Evolutionary conservation across 192 early-diverging fungal species (phyloP), one percentile per base, ranked within the genome.

Genomic region (Coemansia nantahalensis): DNA sequence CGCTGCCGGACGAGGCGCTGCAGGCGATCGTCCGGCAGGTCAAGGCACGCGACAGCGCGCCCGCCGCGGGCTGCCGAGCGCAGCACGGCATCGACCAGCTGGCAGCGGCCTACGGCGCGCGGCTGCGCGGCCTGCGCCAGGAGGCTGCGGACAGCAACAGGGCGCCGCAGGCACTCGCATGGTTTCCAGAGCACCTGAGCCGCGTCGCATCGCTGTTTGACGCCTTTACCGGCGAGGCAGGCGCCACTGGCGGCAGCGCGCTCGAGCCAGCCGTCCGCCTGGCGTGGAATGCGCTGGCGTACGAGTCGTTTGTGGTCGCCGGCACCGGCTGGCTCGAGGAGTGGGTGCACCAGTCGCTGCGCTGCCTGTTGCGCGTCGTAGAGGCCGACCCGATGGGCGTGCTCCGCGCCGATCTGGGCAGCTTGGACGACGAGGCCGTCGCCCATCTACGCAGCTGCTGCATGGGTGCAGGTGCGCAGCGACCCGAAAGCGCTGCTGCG

Each of bases 231-330:
- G 13, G 43, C 43, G 43, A 30, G 8, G 14, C 21, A 12, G 6
- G 31, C 0, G 15, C 15, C 8, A 23, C 23, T 23, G 15, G 14
- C 5, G 28, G n/a, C 3, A 1, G 2, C 1, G 41, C 41, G 13
- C 19, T 36, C 26, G 26, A 28, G 26, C 26, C 26, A 28, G 26
- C 26, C 26, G 3, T 3, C 26, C 26, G 26, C 4, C 19, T 35
- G 22, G 62, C 49, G 3, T 73, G 69, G 69, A 30, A 45, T 18
- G 53, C 69, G 17, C 50, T 73, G 34, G 38, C 59, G 9, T 51
- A 36, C 37, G 40, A 50, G 23, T 14, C 47, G 10, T 48, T 65
- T 16, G 58, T 37, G 21, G 18, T 15, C 0, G 30, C n/a, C 3
- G 36, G 50, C n/a, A 26, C 42, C 5, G 30, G n/a, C 3, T 39